Evolutionary conservation across 1,139 yeast genomes (phyloP), one percentile per base, ranked within the genome.

Genomic region (Saccharomyces hybrid): DNA sequence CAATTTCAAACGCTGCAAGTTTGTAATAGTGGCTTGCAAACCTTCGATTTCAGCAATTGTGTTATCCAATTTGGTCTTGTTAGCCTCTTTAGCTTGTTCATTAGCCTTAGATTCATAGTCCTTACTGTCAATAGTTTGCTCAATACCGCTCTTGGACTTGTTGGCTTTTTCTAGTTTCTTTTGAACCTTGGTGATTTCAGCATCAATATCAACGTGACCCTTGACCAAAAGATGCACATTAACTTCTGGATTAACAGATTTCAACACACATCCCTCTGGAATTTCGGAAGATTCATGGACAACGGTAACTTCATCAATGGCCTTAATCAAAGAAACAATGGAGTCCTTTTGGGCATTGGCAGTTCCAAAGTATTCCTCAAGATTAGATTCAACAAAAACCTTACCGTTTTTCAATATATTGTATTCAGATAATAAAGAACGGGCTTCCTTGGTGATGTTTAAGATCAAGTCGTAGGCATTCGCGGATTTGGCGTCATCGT

Each of bases 131-230:
- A 88, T 80, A 57, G 82, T 79, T 73, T 84, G 84, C 62, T 80
- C 79, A 54, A 84, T 74, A 57, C 75, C 71, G 48, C 73, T 74
- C 65, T 79, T 77, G 54, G 76, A 68, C 63, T 76, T 77, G 59
- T 71, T 69, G 46, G 79, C 75, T 71, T 82, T 84, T 55, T 73
- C 78, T 67, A 90, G 78, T 76, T 87, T 90, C 79, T 82, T 83
- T 65, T 77, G 72, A 48, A 91, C 95, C 79, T 91, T 93, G 61
- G 78, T 69, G 65, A 93, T 88, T 74, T 93, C 98, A 52, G 87
- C 85, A 64, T 90, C 97, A 64, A 91, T 81, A 70, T 93, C 97
- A 64, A 93, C 84, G 70, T 88, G 95, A 54, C 98, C 98, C 78
- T 89, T 89, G 56, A 93, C 97, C 69, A 93, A 79, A 41, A 91